Base-by-base conservation (phyloP, 345 rosid genomes). In the Streptanthus diversifolius region DNA sequence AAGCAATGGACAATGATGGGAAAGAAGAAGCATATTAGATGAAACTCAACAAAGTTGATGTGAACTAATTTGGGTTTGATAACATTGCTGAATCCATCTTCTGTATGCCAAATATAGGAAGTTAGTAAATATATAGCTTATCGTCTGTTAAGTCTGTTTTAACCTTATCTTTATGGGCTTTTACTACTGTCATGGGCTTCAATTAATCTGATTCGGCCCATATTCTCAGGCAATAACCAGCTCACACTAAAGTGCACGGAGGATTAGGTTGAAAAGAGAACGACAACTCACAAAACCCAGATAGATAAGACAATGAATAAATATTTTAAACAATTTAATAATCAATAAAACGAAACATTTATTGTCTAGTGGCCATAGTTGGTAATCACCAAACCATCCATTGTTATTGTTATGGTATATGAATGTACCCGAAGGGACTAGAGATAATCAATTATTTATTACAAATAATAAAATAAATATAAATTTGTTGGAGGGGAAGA, bases 11-110 rank as follows among this genome's bases (percentile, higher is more conserved):
- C 24, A 47, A 37, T 63, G 53, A 43, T 47, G 36, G 32, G 5
- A 77, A n/a, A 8, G 80, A 82, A 71, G 74, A 68, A 40, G 29
- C 55, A 21, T 22, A 13, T 21, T 49, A 21, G 55, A 19, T 49
- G 30, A 49, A 49, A 49, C 13, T 49, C 55, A 22, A 22, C 55
- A 51, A 24, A 22, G 56, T 24, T 24, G 17, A 51, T 51, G 24
- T 49, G 29, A 21, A 49, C 33, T 33, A 33, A 5, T 33, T 33
- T 33, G 8, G 10, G 36, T 33, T 33, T 33, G 36, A 33, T 33
- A 33, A 33, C 10, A 33, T 8, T 33, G 36, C 8, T 33, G 36
- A 7, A 33, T 33, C 2, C 8, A 33, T 33, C 36, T 33, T 33
- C 1, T 30, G 7, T 30, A 30, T 1, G 1, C 7, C 1, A 30